Percentiles rank a stretch among this genome's conserved stretches.
These are phyloP conservation scores for Mycena maculata DNA, from an alignment of 768 basidiomycete species.

Conservation along the genomic window DNA sequence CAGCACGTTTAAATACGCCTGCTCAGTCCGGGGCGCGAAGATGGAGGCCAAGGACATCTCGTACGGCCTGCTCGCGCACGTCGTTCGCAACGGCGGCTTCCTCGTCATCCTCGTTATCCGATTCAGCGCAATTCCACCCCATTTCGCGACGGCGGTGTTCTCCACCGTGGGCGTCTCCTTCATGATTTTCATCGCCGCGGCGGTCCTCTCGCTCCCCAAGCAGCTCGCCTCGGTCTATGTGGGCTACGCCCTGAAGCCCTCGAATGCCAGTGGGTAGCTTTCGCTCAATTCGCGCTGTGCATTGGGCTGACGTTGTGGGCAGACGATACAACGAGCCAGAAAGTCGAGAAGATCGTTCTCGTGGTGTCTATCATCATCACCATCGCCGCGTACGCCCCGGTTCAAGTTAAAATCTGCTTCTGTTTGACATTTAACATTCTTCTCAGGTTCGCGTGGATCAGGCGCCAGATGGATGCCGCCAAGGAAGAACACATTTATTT, in stretches of 20 bases:
- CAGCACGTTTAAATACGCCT: constrained; percentile 82
- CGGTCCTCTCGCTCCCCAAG: constrained; percentile 86
- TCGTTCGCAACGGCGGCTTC: constrained; percentile 91
- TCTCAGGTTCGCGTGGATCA: constrained; percentile 9
- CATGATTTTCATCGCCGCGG: constrained; percentile 78
- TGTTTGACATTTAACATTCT: neutral
- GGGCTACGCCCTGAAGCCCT: constrained; percentile 76
- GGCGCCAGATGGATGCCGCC: constrained; percentile 61
- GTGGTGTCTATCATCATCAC: constrained; percentile 78
- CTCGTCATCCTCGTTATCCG: constrained; percentile 81
- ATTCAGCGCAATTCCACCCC: constrained; percentile 85
- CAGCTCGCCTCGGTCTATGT: constrained; percentile 93
- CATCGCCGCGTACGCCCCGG: constrained; percentile 82
- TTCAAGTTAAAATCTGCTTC: constrained; percentile 61
- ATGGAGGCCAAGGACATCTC: constrained; percentile 66
- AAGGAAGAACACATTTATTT: constrained; percentile 73
- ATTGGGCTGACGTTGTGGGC: neutral
- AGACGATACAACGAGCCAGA: constrained; percentile 48
- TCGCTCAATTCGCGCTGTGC: constrained; percentile 45
- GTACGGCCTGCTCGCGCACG: constrained; percentile 69
- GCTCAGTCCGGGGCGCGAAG: constrained; percentile 77
- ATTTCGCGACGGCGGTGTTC: constrained; percentile 87
- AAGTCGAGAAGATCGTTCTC: constrained; percentile 76
- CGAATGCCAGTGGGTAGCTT: constrained; percentile 47
- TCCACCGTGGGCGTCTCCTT: constrained; percentile 90